These are phyloP conservation scores for Lactifluus volemus DNA, from an alignment of 768 basidiomycete genomes.

Conservation along the genomic window DNA sequence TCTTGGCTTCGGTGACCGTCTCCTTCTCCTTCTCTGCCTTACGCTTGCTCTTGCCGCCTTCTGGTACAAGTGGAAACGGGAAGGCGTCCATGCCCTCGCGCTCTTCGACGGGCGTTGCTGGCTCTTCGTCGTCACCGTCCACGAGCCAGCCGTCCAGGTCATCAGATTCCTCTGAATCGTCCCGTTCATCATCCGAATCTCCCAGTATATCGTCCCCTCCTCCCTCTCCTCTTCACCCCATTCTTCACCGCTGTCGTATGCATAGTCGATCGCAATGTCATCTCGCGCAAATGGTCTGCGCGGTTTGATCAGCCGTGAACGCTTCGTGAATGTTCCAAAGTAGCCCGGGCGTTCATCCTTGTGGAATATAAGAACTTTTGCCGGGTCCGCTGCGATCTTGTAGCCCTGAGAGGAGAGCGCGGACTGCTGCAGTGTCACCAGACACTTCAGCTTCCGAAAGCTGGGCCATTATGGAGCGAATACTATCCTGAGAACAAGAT, in stretches of 20 bases:
- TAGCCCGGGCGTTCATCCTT: conserved; percentile 88
- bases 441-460: conserved; percentile 72
- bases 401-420: conserved; percentile 53
- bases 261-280: conserved; percentile 71
- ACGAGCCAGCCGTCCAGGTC: conserved; percentile 76
- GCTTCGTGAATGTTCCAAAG: conserved; percentile 89
- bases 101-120: conserved; percentile 34
- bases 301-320: conserved; percentile 68
- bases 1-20: conserved; percentile 56
- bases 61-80: conserved; percentile 28
- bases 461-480: conserved; percentile 46
- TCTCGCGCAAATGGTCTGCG: conserved; percentile 80
- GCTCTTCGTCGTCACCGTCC: conserved; percentile 56
- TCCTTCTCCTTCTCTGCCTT: conserved; percentile 38
- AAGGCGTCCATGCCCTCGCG: conserved; percentile 27
- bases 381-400: conserved; percentile 50
- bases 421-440: conserved; percentile 62
- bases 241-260: conserved; percentile 90
- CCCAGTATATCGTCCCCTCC: conserved; percentile 72
- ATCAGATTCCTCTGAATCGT: conserved; percentile 55
- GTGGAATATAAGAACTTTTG: conserved; percentile 77
- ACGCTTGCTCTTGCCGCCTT: conserved; percentile 55
- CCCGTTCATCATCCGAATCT: conserved; percentile 52
- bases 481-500: conserved; percentile 25
- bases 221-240: conserved; percentile 84